These are phyloP conservation scores for Auricularia cornea DNA, from an alignment of 768 basidiomycete genomes.

Conservation along the genomic window DNA sequence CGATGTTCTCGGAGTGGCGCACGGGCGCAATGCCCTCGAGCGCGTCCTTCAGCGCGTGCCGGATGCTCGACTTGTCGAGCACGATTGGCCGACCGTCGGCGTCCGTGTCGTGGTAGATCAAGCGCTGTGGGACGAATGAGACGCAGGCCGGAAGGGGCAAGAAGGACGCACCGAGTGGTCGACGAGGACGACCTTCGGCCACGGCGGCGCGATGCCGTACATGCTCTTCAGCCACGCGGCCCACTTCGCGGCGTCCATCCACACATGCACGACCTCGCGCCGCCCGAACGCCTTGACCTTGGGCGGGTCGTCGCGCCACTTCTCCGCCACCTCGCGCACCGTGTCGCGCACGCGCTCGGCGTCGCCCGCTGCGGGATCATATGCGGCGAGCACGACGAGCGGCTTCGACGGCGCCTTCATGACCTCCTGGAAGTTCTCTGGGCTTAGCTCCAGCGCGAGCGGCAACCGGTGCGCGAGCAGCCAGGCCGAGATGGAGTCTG, in stretches of 20 bases:
- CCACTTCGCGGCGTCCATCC: slow-evolving; percentile 87
- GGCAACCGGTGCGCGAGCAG: slow-evolving; percentile 65
- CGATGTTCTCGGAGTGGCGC: slow-evolving; percentile 60
- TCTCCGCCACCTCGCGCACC: slow-evolving; percentile 44
- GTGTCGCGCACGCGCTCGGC: slow-evolving; percentile 36
- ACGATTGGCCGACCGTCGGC: slow-evolving; percentile 43
- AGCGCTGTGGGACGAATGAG: slow-evolving; percentile 32
- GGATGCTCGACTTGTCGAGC: slow-evolving; percentile 49
- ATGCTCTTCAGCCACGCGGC: slow-evolving; percentile 83
- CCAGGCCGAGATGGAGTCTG: slow-evolving; percentile 42
- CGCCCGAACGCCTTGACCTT: too few species aligned
- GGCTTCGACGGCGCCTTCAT: slow-evolving; percentile 75
- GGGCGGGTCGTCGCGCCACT: slow-evolving; percentile 41
- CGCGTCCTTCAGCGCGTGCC: slow-evolving; percentile 62
- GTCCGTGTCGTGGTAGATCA: slow-evolving; percentile 73
- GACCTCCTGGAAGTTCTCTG: slow-evolving; percentile 72
- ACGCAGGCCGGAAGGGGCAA: background rate
- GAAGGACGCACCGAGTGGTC: slow-evolving; percentile 60
- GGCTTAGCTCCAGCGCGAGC: slow-evolving; percentile 60
- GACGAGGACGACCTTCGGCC: slow-evolving; percentile 52
- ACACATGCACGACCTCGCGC: slow-evolving; percentile 70
- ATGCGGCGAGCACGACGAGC: slow-evolving; percentile 67
- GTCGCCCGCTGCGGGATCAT: background rate
- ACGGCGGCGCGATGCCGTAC: slow-evolving; percentile 54
- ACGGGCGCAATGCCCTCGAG: slow-evolving; percentile 38